These are phyloP conservation scores for Parastagonospora nodorum DNA, from an alignment of 2,329 filamentous ascomycete species.

Conservation along the genomic window DNA sequence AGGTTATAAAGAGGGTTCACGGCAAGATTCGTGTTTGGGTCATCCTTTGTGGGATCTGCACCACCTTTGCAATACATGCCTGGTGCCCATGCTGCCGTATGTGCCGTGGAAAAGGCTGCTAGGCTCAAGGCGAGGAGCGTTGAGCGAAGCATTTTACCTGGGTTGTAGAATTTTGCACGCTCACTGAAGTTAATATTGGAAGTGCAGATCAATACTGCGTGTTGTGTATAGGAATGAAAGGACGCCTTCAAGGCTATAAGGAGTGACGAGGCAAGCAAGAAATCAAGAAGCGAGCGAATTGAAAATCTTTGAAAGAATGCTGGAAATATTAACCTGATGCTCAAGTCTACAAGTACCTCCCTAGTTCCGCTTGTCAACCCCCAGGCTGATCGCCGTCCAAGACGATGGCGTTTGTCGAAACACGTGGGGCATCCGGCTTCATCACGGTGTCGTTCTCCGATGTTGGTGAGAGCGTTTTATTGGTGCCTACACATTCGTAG, in stretches of 20 bases:
- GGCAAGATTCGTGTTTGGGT: constrained; percentile 52
- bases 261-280: background rate
- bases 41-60: constrained; percentile 33
- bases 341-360: background rate
- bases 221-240: constrained; percentile 10
- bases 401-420: constrained; percentile 5
- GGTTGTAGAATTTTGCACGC: too few species aligned
- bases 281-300: background rate
- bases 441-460: background rate
- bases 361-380: background rate
- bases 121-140: constrained; percentile 13
- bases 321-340: background rate
- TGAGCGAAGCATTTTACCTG: constrained; percentile 21
- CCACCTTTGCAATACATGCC: constrained; percentile 51
- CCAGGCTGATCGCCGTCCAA: constrained; percentile 1
- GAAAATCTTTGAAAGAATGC: background rate
- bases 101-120: constrained; percentile 31
- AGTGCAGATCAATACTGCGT: constrained; percentile 4
- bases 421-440: constrained; percentile 3
- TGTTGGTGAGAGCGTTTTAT: background rate
- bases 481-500: background rate
- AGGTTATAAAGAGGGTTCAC: constrained; percentile 56
- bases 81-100: constrained; percentile 46
- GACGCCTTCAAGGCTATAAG: constrained; percentile 19
- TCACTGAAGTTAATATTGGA: background rate